Conservation (phyloP, 2,329 filamentous ascomycete species). For the Domatiomyces catenatus region DNA sequence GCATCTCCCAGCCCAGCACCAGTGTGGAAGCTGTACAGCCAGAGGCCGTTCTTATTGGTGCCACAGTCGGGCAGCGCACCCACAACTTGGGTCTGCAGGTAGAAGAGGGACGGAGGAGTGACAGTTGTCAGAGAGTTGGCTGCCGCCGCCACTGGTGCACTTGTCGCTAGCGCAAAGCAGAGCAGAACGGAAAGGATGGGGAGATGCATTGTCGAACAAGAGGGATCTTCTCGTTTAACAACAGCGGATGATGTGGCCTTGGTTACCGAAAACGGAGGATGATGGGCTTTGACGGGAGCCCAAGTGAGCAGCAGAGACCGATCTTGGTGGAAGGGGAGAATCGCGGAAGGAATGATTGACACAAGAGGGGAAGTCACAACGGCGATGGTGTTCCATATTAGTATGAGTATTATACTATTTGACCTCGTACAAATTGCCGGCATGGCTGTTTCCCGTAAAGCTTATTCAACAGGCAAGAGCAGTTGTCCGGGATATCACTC, state of each 20-base stretch:
- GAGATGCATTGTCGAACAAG: slow-evolving; percentile 9
- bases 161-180: slow-evolving; percentile 2
- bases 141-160: slow-evolving; percentile 8
- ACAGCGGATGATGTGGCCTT: too few relatives aligned
- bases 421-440: background rate
- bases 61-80: slow-evolving; percentile 9
- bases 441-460: background rate
- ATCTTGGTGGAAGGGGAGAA: too few relatives aligned
- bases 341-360: background rate
- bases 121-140: slow-evolving; percentile 9
- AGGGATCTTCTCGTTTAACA: too few relatives aligned
- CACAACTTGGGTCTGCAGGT: slow-evolving; percentile 12
- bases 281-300: too few relatives aligned
- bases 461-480: background rate
- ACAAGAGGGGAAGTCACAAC: background rate
- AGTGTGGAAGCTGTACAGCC: slow-evolving; percentile 16
- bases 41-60: slow-evolving; percentile 15
- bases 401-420: background rate
- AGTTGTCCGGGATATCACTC: background rate
- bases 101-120: slow-evolving; percentile 9
- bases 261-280: too few relatives aligned
- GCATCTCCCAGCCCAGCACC: slow-evolving; percentile 15
- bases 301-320: too few relatives aligned
- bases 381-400: background rate
- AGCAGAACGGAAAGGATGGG: slow-evolving; percentile 6